Percentiles rank a stretch among this genome's conserved stretches.
Evolutionary conservation across 768 basidiomycete species (phyloP).

Genomic region (Kondoa malvinella): DNA sequence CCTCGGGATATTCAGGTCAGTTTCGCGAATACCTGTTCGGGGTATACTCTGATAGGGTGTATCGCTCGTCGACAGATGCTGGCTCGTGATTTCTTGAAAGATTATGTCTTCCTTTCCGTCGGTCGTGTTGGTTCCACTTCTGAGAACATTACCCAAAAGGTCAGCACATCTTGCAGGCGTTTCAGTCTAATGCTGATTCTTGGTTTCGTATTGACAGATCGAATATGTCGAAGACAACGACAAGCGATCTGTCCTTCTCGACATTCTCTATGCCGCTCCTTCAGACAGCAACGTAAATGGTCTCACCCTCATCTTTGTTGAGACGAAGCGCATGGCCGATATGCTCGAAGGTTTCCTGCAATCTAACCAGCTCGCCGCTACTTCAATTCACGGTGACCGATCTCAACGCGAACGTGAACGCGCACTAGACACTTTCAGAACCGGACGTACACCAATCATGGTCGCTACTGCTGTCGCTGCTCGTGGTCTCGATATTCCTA

Average conservation of each 20-base stretch:
- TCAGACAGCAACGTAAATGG: constrained; percentile 40
- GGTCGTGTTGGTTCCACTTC: constrained; percentile 96
- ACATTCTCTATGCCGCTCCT: constrained; percentile 66
- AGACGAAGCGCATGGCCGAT: constrained; percentile 99
- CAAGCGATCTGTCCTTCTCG: constrained; percentile 90
- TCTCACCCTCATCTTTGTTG: constrained; percentile 88
- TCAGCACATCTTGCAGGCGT: not conserved
- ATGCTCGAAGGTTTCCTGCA: constrained; percentile 92
- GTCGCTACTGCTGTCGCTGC: constrained; percentile 98
- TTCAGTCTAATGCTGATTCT: not conserved
- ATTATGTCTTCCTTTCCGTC: constrained; percentile 96
- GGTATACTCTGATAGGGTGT: too few species aligned
- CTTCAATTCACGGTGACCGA: constrained; percentile 95
- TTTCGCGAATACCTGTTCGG: constrained; percentile 14
- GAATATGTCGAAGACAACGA: constrained; percentile 95
- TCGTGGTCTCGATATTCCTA: constrained; percentile 96
- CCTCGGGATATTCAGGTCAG: constrained; percentile 76
- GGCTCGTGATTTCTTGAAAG: constrained; percentile 88
- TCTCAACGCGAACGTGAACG: constrained; percentile 93
- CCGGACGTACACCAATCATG: constrained; percentile 82
- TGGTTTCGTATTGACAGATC: constrained; percentile 40
- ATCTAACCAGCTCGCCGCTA: constrained; percentile 63
- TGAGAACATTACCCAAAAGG: constrained; percentile 88
- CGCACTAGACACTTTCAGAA: constrained; percentile 87
- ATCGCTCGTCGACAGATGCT: constrained; percentile 51